These are phyloP conservation scores for Kodamaea laetipori DNA, from an alignment of 805 yeast species.

Conservation along the genomic window DNA sequence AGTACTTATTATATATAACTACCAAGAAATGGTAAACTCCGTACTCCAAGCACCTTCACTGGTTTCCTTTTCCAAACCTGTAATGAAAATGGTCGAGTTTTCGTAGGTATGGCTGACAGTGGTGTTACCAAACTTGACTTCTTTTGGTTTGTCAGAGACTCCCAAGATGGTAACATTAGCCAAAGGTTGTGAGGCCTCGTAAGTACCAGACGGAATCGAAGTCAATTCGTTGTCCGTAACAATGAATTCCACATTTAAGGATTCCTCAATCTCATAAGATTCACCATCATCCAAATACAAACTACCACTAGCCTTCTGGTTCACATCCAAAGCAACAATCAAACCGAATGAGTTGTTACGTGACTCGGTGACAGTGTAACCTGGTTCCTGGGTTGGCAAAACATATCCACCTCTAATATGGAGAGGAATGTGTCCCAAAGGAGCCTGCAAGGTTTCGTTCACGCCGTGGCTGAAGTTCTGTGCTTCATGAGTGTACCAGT, in stretches of 20 bases:
- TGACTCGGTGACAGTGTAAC: constrained; percentile 25
- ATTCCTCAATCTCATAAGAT: constrained; percentile 17
- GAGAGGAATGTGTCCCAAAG: constrained; percentile 28
- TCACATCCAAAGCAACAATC: constrained; percentile 23
- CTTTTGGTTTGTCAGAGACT: constrained; percentile 18
- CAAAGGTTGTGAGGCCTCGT: constrained; percentile 19
- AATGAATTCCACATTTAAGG: constrained; percentile 22
- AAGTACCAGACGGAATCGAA: constrained; percentile 19
- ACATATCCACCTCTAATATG: constrained; percentile 27
- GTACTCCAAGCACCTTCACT: constrained; percentile 20
- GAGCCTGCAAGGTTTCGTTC: constrained; percentile 27
- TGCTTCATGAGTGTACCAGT: constrained; percentile 24
- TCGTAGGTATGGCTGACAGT: constrained; percentile 16
- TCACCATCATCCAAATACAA: constrained; percentile 30
- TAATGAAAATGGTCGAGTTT: constrained; percentile 21
- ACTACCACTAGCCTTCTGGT: constrained; percentile 22
- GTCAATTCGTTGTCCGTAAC: constrained; percentile 15
- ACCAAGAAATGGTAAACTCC: constrained; percentile 22
- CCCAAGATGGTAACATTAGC: constrained; percentile 26
- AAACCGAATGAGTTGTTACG: constrained; percentile 25
- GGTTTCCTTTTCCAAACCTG: constrained; percentile 19
- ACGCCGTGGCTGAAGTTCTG: constrained; percentile 20
- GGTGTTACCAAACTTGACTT: constrained; percentile 18
- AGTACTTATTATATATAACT: not conserved
- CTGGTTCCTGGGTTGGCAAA: constrained; percentile 27